Conservation (phyloP, 2,329 filamentous ascomycete genomes). For the Elsinoe arachidis region DNA sequence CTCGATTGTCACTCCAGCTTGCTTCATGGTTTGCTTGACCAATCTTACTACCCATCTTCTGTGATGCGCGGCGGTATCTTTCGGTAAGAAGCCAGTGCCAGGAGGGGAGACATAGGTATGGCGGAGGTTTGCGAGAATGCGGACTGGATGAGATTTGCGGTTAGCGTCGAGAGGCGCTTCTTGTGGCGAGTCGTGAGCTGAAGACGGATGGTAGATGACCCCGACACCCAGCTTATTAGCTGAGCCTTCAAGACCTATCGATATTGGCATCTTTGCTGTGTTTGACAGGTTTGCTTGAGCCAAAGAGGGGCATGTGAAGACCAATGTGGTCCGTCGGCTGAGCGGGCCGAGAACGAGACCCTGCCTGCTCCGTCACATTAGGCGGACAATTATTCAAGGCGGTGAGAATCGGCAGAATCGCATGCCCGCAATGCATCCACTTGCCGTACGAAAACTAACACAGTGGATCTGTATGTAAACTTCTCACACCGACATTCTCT, state of each 20-base stretch:
- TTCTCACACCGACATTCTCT: neutral
- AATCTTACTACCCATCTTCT: conserved; percentile 72
- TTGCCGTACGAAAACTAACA: neutral
- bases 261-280: conserved; percentile 41
- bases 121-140: conserved; percentile 84
- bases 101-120: conserved; percentile 90
- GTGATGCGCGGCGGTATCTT: conserved; percentile 92
- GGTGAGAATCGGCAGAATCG: conserved; percentile 7
- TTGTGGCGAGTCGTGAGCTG: conserved; percentile 27
- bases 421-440: conserved; percentile 5
- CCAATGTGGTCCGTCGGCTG: neutral
- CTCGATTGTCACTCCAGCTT: conserved; percentile 51
- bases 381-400: neutral
- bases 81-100: conserved; percentile 88
- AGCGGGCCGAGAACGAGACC: neutral
- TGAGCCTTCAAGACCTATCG: conserved; percentile 76
- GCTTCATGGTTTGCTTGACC: conserved; percentile 68
- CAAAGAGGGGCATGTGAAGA: neutral
- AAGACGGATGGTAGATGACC: conserved; percentile 67
- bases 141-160: conserved; percentile 38
- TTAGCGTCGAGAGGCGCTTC: conserved; percentile 15
- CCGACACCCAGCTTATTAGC: conserved; percentile 97
- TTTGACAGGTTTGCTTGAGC: neutral
- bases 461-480: neutral
- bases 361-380: neutral